These are phyloP conservation scores for Xerocomus nothofagi DNA, from an alignment of 1,284 basidiomycete genomes.

Conservation along the genomic window DNA sequence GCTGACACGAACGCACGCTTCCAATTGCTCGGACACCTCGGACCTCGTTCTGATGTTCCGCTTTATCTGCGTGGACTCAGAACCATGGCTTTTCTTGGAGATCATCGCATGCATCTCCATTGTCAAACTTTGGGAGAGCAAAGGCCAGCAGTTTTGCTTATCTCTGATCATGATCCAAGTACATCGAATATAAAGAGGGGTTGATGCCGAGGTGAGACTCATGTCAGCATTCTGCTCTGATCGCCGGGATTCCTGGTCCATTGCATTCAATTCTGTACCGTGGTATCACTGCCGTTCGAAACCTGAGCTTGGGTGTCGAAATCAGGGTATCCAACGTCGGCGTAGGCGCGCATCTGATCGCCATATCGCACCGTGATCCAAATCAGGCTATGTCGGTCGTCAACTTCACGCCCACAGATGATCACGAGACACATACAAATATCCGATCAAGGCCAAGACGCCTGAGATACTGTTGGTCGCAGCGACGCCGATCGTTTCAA, in stretches of 20 bases:
- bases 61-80: neutral
- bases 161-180: neutral
- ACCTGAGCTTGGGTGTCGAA: slow-evolving; percentile 5
- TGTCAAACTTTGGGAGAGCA: neutral
- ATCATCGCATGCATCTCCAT: no score
- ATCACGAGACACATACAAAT: slow-evolving; percentile 37
- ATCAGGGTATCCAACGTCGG: slow-evolving; percentile 44
- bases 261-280: neutral
- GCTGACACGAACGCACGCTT: neutral
- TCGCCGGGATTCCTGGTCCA: neutral
- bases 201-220: no score
- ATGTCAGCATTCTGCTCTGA: neutral
- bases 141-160: neutral
- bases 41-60: neutral
- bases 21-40: neutral
- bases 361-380: slow-evolving; percentile 47
- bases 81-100: neutral
- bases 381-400: slow-evolving; percentile 36
- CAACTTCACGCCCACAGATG: neutral
- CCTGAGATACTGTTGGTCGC: slow-evolving; percentile 51
- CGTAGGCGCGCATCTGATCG: slow-evolving; percentile 45
- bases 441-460: slow-evolving; percentile 44
- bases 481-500: slow-evolving; percentile 54
- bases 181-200: neutral
- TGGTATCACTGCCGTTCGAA: neutral